These are phyloP conservation scores for Aspergillus hancockii DNA, from an alignment of 495 filamentous ascomycete species.

Conservation along the genomic window DNA sequence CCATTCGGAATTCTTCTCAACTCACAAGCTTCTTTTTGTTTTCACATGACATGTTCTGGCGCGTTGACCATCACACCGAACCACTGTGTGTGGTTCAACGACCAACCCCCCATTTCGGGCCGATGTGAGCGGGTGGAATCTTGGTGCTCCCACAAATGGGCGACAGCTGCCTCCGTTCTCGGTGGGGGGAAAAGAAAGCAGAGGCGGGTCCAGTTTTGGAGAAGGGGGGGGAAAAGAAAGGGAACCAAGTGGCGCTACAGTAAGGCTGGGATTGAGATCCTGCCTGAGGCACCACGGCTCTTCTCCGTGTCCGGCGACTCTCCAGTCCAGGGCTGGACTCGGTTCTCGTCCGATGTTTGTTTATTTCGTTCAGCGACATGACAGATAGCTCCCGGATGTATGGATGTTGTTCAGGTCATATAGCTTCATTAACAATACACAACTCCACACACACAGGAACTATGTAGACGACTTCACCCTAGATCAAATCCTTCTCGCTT, in stretches of 20 bases:
- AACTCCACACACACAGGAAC: not conserved
- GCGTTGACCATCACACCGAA: not conserved
- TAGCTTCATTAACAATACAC: not conserved
- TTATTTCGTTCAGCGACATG: not conserved
- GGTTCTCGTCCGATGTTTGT: slow-evolving; percentile 1
- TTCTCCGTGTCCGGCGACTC: not conserved
- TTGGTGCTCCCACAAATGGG: not conserved
- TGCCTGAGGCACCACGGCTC: not conserved
- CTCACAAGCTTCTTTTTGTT: not conserved
- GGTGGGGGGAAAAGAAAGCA: not conserved
- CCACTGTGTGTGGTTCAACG: not conserved
- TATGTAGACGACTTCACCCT: too few species aligned
- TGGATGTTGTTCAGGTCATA: not conserved
- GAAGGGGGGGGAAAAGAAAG: not conserved
- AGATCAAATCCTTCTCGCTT: not conserved
- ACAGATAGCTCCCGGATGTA: too few species aligned
- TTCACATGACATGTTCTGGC: slow-evolving; percentile 1
- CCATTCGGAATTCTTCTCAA: not conserved
- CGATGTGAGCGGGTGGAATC: not conserved
- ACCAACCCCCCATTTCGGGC: not conserved
- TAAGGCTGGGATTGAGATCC: not conserved
- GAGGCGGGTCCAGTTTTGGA: slow-evolving; percentile 1
- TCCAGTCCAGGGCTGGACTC: not conserved
- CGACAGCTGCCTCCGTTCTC: slow-evolving; percentile 4
- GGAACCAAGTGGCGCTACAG: not conserved